Conservation (phyloP, 2,329 filamentous ascomycete genomes). For the Delphinella strobiligena region DNA sequence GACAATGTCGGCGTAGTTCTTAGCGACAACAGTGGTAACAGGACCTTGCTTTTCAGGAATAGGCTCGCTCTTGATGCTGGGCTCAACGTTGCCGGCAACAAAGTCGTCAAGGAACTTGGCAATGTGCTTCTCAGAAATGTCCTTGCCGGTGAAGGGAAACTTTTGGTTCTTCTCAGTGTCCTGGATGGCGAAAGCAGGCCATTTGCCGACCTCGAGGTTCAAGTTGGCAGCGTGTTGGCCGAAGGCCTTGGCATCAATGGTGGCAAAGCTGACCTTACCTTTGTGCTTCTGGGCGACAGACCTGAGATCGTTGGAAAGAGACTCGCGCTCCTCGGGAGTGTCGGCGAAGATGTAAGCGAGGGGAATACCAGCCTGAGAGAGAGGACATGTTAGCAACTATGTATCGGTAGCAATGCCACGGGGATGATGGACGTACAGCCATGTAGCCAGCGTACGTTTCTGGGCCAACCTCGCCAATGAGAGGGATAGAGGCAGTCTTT, state of each 20-base stretch:
- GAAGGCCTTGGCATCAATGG: constrained; percentile 88
- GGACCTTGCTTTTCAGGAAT: constrained; percentile 83
- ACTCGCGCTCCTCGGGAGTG: constrained; percentile 39
- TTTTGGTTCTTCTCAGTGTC: constrained; percentile 92
- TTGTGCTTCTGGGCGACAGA: constrained; percentile 82
- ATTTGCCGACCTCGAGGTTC: constrained; percentile 90
- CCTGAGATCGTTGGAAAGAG: constrained; percentile 67
- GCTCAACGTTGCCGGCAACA: constrained; percentile 73
- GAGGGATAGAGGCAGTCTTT: constrained; percentile 72
- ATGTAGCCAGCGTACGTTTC: constrained; percentile 97
- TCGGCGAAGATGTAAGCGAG: constrained; percentile 25
- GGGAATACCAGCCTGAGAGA: constrained; percentile 57
- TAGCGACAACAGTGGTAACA: constrained; percentile 79
- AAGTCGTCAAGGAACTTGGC: constrained; percentile 78
- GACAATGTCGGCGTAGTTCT: constrained; percentile 86
- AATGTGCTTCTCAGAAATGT: constrained; percentile 63
- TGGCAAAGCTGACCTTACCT: constrained; percentile 93
- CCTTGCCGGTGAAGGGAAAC: constrained; percentile 64
- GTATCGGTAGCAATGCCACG: not conserved
- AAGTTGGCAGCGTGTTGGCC: constrained; percentile 93
- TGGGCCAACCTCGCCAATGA: constrained; percentile 91
- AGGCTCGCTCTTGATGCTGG: constrained; percentile 97
- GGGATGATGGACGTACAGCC: constrained; percentile 41
- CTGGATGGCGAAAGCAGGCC: constrained; percentile 96
- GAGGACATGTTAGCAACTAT: constrained; percentile 1